Evolutionary conservation across 768 basidiomycete species (phyloP).

Genomic region (Leccinum rimulosum): DNA sequence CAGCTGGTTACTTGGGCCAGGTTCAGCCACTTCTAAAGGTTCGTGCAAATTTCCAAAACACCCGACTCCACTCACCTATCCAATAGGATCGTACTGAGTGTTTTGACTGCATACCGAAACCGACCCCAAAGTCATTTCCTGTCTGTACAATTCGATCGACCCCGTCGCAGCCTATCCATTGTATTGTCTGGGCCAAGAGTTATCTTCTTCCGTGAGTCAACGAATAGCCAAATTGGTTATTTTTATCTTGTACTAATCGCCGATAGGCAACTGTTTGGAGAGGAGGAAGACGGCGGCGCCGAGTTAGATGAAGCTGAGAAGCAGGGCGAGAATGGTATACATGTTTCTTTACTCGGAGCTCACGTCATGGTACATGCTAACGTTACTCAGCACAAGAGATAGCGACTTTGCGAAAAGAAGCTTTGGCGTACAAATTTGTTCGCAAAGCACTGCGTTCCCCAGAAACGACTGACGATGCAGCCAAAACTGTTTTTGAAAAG

Average conservation of each 20-base stretch:
- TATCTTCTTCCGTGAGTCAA: constrained; percentile 83
- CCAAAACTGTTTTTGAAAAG: constrained; percentile 80
- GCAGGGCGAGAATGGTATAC: constrained; percentile 86
- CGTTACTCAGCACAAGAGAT: constrained; percentile 76
- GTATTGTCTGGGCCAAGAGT: constrained; percentile 98
- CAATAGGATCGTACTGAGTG: constrained; percentile 84
- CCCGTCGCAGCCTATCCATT: constrained; percentile 95
- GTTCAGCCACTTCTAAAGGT: constrained; percentile 93
- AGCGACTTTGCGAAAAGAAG: constrained; percentile 84
- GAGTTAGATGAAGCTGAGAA: constrained; percentile 93
- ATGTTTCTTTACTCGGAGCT: constrained; percentile 12
- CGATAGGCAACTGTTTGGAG: constrained; percentile 87
- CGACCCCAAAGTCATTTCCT: constrained; percentile 90
- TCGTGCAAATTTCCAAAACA: constrained; percentile 6
- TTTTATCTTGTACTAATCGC: neutral
- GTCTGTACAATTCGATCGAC: constrained; percentile 98
- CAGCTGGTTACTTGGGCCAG: constrained; percentile 95
- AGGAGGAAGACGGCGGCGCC: constrained; percentile 76
- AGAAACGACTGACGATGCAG: constrained; percentile 45
- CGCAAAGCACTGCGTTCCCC: constrained; percentile 59
- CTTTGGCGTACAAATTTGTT: constrained; percentile 81
- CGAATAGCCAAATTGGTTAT: neutral
- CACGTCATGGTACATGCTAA: neutral
- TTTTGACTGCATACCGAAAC: constrained; percentile 94
- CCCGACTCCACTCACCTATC: neutral